Percentiles rank a stretch among this genome's conserved stretches.
Evolutionary conservation across 2,329 filamentous ascomycete genomes (phyloP).

Genomic region (Karstenula rhodostoma): DNA sequence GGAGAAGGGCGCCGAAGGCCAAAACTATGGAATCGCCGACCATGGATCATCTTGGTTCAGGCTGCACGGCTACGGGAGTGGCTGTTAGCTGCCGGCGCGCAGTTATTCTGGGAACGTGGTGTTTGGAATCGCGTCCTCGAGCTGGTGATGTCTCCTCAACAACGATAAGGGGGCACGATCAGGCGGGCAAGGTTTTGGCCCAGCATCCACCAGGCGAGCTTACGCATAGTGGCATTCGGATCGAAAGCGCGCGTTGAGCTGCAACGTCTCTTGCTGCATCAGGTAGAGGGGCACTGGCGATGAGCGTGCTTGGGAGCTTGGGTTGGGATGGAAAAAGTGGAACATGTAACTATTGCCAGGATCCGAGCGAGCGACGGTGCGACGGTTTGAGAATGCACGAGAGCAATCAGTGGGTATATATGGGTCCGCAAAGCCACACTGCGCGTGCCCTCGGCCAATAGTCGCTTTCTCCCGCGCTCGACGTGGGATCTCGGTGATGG

Average conservation of each 20-base stretch:
- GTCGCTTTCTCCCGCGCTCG: conserved; percentile 24
- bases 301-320: conserved; percentile 29
- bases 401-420: conserved; percentile 46
- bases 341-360: conserved; percentile 30
- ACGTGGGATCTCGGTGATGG: conserved; percentile 26
- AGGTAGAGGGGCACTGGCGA: conserved; percentile 22
- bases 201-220: neutral
- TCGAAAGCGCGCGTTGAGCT: neutral
- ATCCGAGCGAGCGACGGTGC: conserved; percentile 32
- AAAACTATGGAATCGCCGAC: conserved; percentile 30
- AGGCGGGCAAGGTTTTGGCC: neutral
- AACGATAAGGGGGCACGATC: neutral
- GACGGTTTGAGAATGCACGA: conserved; percentile 43
- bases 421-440: conserved; percentile 39
- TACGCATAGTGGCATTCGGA: conserved; percentile 2
- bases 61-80: conserved; percentile 17
- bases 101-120: conserved; percentile 15
- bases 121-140: neutral
- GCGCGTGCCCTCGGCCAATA: conserved; percentile 36
- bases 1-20: conserved; percentile 24
- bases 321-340: conserved; percentile 43
- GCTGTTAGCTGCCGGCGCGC: conserved; percentile 14
- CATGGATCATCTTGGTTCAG: conserved; percentile 11
- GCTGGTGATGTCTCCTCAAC: neutral
- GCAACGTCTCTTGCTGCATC: neutral